Base-by-base conservation (phyloP, 257 asterid genomes). In the Solanum bukasovii region DNA sequence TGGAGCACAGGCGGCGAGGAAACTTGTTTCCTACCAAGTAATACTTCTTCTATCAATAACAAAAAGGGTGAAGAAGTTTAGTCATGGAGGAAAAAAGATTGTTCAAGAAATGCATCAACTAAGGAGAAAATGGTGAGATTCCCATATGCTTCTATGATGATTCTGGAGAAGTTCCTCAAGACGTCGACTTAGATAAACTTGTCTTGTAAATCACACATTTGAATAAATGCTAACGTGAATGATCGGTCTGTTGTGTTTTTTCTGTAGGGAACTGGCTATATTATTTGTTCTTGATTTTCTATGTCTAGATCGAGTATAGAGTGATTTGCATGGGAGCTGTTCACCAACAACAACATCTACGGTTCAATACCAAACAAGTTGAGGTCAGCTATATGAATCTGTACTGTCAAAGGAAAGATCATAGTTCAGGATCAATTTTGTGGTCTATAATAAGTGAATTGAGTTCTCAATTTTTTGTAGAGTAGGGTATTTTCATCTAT, bases 1-100 rank as follows among this genome's bases (percentile, higher is more conserved):
- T 97, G 99, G 99, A 93, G 79, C 89, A 96, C 98, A 9, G 98
- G 99, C 7, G 98, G 95, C 14, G 98, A 95, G 49, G 99, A 93
- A 16, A 97, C 98, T 2, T 97, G 98, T 88, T 93, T 86, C 71
- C 98, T 96, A 83, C 90, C 94, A 27, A 79, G 67, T 65, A 88
- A 88, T 90, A 87, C 84, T 56, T 61, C 91, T 70, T 84, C 67
- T 33, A 21, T 33, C 29, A 40, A 46, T 35, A 84, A 46, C 90
- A 85, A 16, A 25, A 88, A 29, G 31, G 29, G 86, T 5, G 44
- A 82, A 82, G 86, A 82, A 82, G 20, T 49, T 31, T 82, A 82
- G 42, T 18, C 86, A 20, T 10, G 3, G 10, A 4, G 1, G 49
- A 27, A 1, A 35, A 35, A 8, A 81, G 4, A 81, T 8, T 14